A percentile compares a stretch with the other conserved stretches of the same genome.
Conservation (phyloP, 768 basidiomycete genomes). For the Lactarius quietus region DNA sequence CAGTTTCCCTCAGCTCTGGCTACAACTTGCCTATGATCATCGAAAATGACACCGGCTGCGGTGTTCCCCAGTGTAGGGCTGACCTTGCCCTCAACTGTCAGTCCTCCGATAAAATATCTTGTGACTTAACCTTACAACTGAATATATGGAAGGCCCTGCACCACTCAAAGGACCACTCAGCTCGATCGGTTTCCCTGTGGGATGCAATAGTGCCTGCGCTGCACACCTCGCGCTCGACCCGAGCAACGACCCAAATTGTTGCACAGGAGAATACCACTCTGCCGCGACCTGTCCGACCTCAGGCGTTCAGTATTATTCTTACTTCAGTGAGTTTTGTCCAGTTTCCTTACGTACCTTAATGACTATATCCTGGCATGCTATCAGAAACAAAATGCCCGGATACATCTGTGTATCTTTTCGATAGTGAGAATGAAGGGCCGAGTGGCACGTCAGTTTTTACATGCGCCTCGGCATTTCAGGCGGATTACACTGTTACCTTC, state of each 20-base stretch:
- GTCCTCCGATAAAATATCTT: neutral
- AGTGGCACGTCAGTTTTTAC: constrained; percentile 41
- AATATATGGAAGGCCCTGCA: constrained; percentile 32
- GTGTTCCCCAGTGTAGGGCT: constrained; percentile 36
- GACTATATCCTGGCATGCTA: neutral
- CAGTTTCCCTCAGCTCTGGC: constrained; percentile 33
- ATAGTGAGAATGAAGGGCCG: no score
- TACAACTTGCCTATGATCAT: constrained; percentile 38
- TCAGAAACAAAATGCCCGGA: constrained; percentile 43
- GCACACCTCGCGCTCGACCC: constrained; percentile 35
- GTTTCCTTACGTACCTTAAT: neutral
- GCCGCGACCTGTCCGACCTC: constrained; percentile 54
- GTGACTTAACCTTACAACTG: constrained; percentile 20
- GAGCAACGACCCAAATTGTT: constrained; percentile 52
- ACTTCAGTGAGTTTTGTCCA: neutral
- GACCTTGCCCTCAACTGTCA: constrained; percentile 38
- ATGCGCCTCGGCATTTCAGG: constrained; percentile 35
- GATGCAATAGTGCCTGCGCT: constrained; percentile 43
- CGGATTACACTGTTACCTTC: constrained; percentile 47
- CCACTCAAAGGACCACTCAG: constrained; percentile 37
- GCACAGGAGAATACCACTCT: constrained; percentile 51
- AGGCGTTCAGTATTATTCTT: constrained; percentile 38
- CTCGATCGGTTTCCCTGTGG: constrained; percentile 37
- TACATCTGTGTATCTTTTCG: constrained; percentile 51
- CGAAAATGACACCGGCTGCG: constrained; percentile 34